Evolutionary conservation across 352 stramenopile genomes (phyloP), one percentile per base, ranked within the genome.

Genomic region (Globisporangium echinulatum): DNA sequence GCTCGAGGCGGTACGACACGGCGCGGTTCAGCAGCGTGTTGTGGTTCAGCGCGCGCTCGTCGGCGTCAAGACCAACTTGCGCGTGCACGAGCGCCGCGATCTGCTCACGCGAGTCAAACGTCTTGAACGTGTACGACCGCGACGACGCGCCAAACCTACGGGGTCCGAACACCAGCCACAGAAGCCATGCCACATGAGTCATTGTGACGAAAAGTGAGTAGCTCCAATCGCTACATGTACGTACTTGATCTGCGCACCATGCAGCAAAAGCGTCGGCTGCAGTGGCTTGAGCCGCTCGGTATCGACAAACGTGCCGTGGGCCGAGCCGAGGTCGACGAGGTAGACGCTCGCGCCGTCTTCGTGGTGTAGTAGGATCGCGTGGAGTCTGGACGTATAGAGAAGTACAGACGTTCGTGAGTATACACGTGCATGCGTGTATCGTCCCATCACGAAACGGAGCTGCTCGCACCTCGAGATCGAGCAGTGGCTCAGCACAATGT

Each of bases 1-100:
- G 70, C 59, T 89, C 85, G 44, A 92, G 63, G 25, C 85, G 69
- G 53, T 94, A 88, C 51, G 82, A 79, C 60, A 94, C 71, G 58
- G 85, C 81, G 38, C 70, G 74, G 59, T 94, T 94, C 8, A 94
- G 66, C 56, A 94, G 66, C 55, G 85, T 94, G 58, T 94, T 94
- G 50, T 84, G 71, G 61, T 92, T 81, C 37, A 94, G 53, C 19
- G 81, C 59, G 37, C 77, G 56, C 57, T 92, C 82, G 8, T 88
- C 79, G 11, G 49, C 62, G 14, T 82, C 75, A 4, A 94, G 62
- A 3, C 77, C 75, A 44, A 79, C 69, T 17, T 77, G 74, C 42
- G 67, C 72, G 11, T 68, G 66, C 52, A 94, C 63, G 50, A 82
- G 75, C 47, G 84, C 72, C 5, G 69, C 65, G 67, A 94, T 94